Conservation (phyloP, 1,284 basidiomycete species). For the Ganoderma meredithae region DNA sequence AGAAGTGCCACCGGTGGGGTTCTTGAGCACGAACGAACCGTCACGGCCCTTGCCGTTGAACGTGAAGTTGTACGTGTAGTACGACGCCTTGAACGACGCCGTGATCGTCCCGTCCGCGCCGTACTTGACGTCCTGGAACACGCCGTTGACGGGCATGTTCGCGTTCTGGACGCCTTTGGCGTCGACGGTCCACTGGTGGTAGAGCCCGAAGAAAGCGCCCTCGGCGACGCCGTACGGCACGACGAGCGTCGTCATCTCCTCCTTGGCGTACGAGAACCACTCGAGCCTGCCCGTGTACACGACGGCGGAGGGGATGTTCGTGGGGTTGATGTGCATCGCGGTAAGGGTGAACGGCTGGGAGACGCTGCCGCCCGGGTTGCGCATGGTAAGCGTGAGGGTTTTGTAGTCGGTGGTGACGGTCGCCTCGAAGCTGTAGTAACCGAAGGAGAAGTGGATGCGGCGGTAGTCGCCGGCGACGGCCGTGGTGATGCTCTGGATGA, state of each 20-base stretch:
- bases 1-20: not conserved
- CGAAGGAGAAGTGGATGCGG: not conserved
- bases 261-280: slow-evolving; percentile 5
- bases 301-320: not conserved
- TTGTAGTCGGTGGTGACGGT: not conserved
- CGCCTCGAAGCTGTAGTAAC: slow-evolving; percentile 8
- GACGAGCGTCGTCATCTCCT: slow-evolving; percentile 21
- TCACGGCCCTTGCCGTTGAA: not conserved
- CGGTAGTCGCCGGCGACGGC: not conserved
- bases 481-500: not conserved
- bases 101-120: not conserved
- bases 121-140: not conserved
- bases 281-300: slow-evolving; percentile 18
- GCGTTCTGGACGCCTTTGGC: slow-evolving; percentile 1
- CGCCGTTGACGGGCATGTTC: not conserved
- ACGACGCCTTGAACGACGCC: not conserved
- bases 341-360: not conserved
- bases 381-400: not conserved
- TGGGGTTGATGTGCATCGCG: not conserved
- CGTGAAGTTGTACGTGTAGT: slow-evolving; percentile 3
- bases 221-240: slow-evolving; percentile 12
- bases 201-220: slow-evolving; percentile 15
- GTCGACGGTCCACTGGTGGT: slow-evolving; percentile 16
- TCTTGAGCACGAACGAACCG: not conserved
- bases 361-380: not conserved